phyloP scores from a whole-genome alignment of 2,329 filamentous ascomycete species.

The Hypoxylon rubiginosum region DNA sequence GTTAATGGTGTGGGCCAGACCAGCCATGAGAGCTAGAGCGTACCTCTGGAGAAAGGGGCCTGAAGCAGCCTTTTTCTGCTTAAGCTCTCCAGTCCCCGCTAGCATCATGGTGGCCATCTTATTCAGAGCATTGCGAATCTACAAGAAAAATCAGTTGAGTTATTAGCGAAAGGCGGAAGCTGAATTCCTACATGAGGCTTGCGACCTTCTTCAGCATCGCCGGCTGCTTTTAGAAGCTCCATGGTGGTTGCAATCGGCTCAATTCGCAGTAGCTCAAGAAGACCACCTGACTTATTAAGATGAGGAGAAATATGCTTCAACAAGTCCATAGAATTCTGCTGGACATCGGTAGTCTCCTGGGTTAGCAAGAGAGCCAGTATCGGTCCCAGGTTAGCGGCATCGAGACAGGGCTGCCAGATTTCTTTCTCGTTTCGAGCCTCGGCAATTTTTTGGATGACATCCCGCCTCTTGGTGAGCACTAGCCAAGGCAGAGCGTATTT shows the following conservation, averaged over 20 bases:
- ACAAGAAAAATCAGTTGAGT: conserved; percentile 46
- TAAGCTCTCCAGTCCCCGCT: conserved; percentile 56
- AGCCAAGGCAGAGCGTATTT: conserved; percentile 87
- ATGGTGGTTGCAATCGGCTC: conserved; percentile 83
- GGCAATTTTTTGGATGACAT: conserved; percentile 85
- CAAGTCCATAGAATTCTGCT: conserved; percentile 76
- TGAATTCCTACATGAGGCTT: conserved; percentile 67
- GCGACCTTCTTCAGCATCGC: conserved; percentile 72
- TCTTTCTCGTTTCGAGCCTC: conserved; percentile 80
- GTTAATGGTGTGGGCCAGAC: conserved; percentile 84
- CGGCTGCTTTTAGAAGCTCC: conserved; percentile 84
- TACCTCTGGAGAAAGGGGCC: conserved; percentile 84
- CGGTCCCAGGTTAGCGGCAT: conserved; percentile 68
- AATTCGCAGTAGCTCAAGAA: conserved; percentile 77
- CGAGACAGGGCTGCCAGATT: conserved; percentile 67
- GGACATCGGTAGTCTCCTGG: conserved; percentile 69
- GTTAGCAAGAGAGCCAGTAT: conserved; percentile 72
- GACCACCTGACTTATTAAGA: conserved; percentile 75
- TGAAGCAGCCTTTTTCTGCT: conserved; percentile 67
- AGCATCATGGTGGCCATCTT: conserved; percentile 61
- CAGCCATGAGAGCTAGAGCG: conserved; percentile 87
- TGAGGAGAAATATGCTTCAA: conserved; percentile 77
- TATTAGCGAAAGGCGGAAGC: not conserved
- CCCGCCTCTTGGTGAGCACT: conserved; percentile 80
- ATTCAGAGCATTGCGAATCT: conserved; percentile 64